phyloP scores from a whole-genome alignment of 805 yeast genomes.

The Hyphopichia homilentoma region DNA sequence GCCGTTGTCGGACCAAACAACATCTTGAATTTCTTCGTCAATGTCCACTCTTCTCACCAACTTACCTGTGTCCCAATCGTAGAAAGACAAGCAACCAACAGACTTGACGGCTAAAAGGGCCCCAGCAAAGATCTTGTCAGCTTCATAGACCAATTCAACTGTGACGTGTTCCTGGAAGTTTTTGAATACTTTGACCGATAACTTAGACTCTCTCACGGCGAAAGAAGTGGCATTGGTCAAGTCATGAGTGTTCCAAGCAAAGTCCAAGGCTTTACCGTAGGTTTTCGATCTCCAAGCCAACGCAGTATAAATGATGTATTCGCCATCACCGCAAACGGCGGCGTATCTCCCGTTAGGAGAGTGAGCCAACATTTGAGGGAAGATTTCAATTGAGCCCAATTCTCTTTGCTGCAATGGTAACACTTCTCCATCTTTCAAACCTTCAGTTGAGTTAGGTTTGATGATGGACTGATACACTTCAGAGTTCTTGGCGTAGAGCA shows the following conservation, averaged over 20 bases:
- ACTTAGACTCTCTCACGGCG: conserved; percentile 72
- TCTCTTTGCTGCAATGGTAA: conserved; percentile 81
- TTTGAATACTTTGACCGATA: conserved; percentile 66
- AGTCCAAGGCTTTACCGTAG: conserved; percentile 85
- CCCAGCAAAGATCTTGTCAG: conserved; percentile 84
- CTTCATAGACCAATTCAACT: conserved; percentile 64
- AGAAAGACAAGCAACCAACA: conserved; percentile 80
- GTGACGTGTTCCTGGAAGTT: conserved; percentile 78
- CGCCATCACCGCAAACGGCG: conserved; percentile 97
- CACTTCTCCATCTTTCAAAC: conserved; percentile 74
- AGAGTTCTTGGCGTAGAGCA: conserved; percentile 86
- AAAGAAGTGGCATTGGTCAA: conserved; percentile 59
- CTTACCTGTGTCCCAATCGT: conserved; percentile 88
- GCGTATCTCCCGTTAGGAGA: conserved; percentile 98
- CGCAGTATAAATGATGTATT: conserved; percentile 92
- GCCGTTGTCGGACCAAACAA: conserved; percentile 92
- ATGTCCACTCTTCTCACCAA: conserved; percentile 88
- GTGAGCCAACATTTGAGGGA: conserved; percentile 81
- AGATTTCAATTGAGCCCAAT: conserved; percentile 89
- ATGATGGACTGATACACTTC: conserved; percentile 85
- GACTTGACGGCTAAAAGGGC: conserved; percentile 82
- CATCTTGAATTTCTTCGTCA: conserved; percentile 64
- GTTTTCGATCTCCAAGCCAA: conserved; percentile 97
- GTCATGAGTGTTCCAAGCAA: conserved; percentile 90
- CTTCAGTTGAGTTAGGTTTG: conserved; percentile 59